A percentile compares a stretch with the other conserved stretches of the same genome.
These are phyloP conservation scores for Euphorbia peplus DNA, from an alignment of 345 rosid genomes.

Conservation along the genomic window DNA sequence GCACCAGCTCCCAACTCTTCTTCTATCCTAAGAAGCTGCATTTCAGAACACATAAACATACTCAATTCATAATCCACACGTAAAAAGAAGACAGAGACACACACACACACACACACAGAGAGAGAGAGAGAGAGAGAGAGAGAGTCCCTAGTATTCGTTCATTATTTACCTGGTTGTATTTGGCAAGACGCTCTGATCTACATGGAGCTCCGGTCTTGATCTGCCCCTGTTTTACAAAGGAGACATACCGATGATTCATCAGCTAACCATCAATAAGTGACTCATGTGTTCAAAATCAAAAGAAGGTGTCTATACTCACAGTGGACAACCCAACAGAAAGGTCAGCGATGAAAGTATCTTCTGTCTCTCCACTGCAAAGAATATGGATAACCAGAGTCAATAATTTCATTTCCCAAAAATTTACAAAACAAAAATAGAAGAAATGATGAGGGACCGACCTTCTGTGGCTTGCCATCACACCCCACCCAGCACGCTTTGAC, in stretches of 20 bases:
- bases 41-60: not conserved
- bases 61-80: not conserved
- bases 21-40: constrained; percentile 55
- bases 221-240: constrained; percentile 57
- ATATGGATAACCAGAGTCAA: not conserved
- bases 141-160: too few species aligned
- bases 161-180: constrained; percentile 69
- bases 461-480: constrained; percentile 97
- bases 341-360: constrained; percentile 96
- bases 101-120: not conserved
- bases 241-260: not conserved
- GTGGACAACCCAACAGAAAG: constrained; percentile 91
- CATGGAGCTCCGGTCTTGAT: constrained; percentile 98
- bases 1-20: constrained; percentile 54
- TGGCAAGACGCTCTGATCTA: constrained; percentile 96
- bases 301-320: constrained; percentile 37
- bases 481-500: constrained; percentile 99
- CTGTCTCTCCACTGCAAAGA: constrained; percentile 81
- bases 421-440: not conserved
- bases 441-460: constrained; percentile 29
- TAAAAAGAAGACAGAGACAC: too few species aligned
- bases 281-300: not conserved
- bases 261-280: not conserved
- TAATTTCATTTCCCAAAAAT: constrained; percentile 1
- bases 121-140: too few species aligned